Conservation (phyloP, 1,284 basidiomycete genomes). For the Marasmius sp. region DNA sequence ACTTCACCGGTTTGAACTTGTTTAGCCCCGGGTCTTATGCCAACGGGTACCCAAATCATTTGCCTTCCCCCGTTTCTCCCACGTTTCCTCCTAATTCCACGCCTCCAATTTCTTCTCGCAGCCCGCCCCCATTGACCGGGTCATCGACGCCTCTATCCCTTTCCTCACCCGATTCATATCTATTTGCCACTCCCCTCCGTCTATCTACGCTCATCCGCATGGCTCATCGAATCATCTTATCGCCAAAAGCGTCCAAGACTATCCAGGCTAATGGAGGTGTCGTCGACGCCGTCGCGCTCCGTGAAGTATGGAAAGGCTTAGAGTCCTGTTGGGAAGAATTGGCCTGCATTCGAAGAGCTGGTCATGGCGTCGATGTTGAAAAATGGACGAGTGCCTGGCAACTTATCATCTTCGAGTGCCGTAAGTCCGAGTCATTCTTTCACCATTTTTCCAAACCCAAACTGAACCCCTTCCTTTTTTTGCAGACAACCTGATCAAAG, state of each 20-base stretch:
- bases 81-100: conserved; percentile 13
- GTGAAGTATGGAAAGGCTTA: conserved; percentile 78
- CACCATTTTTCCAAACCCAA: conserved; percentile 5
- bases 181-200: conserved; percentile 63
- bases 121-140: neutral
- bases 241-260: conserved; percentile 62
- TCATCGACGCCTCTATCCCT: conserved; percentile 19
- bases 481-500: conserved; percentile 65
- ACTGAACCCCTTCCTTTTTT: conserved; percentile 1
- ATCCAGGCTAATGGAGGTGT: conserved; percentile 42
- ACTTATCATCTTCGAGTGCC: conserved; percentile 78
- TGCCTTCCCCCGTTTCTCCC: conserved; percentile 34
- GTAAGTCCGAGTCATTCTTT: conserved; percentile 44
- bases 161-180: conserved; percentile 28
- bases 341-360: conserved; percentile 54
- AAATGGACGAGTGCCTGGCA: conserved; percentile 70
- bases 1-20: conserved; percentile 26
- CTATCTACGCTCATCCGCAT: conserved; percentile 72
- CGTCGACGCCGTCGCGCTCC: conserved; percentile 62
- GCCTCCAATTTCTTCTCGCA: conserved; percentile 20
- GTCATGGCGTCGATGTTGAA: conserved; percentile 51
- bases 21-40: neutral
- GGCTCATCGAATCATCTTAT: conserved; percentile 75
- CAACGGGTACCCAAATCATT: neutral
- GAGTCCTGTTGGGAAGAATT: conserved; percentile 82